phyloP scores from a whole-genome alignment of 768 basidiomycete genomes.

The Lenzites betulinus region DNA sequence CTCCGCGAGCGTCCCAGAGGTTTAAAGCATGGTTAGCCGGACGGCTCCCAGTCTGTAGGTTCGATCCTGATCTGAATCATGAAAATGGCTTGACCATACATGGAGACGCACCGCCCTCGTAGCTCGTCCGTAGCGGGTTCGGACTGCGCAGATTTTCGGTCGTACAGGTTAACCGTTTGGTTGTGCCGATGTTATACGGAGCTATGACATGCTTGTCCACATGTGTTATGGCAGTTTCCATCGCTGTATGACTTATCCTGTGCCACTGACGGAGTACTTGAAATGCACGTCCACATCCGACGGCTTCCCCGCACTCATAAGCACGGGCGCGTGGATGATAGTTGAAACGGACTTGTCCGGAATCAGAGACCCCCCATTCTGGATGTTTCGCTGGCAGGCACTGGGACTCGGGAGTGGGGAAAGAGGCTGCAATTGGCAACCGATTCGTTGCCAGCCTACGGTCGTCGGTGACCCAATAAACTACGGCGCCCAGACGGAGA shows the following conservation, averaged over 20 bases:
- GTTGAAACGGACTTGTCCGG: not conserved
- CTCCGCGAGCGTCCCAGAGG: conserved; percentile 9
- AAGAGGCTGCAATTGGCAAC: not conserved
- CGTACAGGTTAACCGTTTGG: too few species aligned
- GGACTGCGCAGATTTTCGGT: not conserved
- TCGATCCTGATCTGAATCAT: not conserved
- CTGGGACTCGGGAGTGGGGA: not conserved
- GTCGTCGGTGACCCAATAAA: too few species aligned
- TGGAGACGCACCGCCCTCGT: not conserved
- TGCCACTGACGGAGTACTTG: not conserved
- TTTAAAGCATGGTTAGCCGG: not conserved
- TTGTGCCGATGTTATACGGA: not conserved
- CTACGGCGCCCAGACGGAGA: too few species aligned
- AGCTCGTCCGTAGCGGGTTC: not conserved
- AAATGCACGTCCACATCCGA: not conserved
- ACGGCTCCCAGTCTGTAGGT: not conserved
- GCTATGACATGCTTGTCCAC: not conserved
- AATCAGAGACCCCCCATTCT: not conserved
- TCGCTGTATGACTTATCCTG: not conserved
- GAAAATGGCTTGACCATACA: not conserved
- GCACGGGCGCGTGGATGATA: not conserved
- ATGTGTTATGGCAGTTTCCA: not conserved
- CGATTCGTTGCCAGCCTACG: too few species aligned
- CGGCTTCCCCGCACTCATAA: not conserved
- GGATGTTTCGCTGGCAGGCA: not conserved